These are phyloP conservation scores for Colletotrichum eleusines DNA, from an alignment of 2,329 filamentous ascomycete species.

Conservation along the genomic window DNA sequence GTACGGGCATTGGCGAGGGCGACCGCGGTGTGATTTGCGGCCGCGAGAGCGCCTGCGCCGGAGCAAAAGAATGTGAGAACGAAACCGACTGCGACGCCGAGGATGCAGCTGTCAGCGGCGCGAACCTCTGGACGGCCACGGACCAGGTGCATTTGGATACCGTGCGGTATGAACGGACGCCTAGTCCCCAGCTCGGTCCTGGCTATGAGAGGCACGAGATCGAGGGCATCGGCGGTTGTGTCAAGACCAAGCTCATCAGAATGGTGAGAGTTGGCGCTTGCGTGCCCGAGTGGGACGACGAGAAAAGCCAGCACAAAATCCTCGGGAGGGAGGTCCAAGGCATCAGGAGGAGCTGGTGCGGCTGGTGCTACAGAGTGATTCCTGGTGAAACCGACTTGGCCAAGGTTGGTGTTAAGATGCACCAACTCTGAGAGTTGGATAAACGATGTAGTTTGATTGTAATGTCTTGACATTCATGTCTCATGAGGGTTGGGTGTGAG, in stretches of 20 bases:
- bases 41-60: conserved; percentile 81
- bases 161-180: conserved; percentile 53
- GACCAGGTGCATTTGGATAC: conserved; percentile 48
- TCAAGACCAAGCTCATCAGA: conserved; percentile 90
- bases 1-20: conserved; percentile 89
- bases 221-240: conserved; percentile 87
- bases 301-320: conserved; percentile 73
- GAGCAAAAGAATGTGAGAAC: conserved; percentile 80
- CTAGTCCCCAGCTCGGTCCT: conserved; percentile 66
- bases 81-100: conserved; percentile 90
- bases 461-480: conserved; percentile 7
- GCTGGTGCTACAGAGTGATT: conserved; percentile 87
- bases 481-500: not conserved
- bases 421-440: conserved; percentile 8
- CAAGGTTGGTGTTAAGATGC: conserved; percentile 30
- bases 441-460: not conserved
- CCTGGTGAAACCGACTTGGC: conserved; percentile 58
- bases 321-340: conserved; percentile 79
- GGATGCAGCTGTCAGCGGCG: conserved; percentile 66
- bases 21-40: conserved; percentile 91
- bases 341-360: conserved; percentile 84
- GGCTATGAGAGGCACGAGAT: conserved; percentile 91
- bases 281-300: conserved; percentile 88
- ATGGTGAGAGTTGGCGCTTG: conserved; percentile 85
- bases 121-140: conserved; percentile 36